Conservation (phyloP, 225 moss, liverwort and hornwort species). For the Neckera pumila region DNA sequence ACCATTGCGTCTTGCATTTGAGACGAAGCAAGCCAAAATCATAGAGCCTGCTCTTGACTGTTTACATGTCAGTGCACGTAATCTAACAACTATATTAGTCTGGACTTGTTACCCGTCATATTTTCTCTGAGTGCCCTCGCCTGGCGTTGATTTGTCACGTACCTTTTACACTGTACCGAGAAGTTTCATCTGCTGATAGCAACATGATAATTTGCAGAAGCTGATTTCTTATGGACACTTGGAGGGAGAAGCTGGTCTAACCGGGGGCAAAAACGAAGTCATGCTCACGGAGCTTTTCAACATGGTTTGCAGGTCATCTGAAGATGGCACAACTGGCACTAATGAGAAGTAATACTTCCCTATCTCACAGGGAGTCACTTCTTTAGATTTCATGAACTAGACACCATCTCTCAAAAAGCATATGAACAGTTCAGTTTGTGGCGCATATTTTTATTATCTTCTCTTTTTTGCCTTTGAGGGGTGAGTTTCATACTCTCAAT, state of each 20-base stretch:
- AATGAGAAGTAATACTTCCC: conserved; percentile 50
- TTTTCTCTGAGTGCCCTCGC: not conserved
- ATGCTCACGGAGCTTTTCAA: conserved; percentile 80
- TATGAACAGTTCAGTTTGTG: not conserved
- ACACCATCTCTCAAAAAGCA: not conserved
- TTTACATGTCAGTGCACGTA: conserved; percentile 55
- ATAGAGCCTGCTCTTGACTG: conserved; percentile 92
- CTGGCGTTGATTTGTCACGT: not conserved
- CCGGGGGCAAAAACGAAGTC: conserved; percentile 72
- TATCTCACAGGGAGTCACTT: not conserved
- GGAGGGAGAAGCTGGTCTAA: conserved; percentile 86
- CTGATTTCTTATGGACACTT: conserved; percentile 92
- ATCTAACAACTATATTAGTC: not conserved
- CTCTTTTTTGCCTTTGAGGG: not conserved
- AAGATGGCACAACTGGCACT: conserved; percentile 46
- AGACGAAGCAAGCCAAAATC: conserved; percentile 82
- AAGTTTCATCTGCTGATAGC: not conserved
- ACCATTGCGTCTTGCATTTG: conserved; percentile 85
- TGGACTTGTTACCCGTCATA: not conserved
- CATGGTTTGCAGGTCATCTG: conserved; percentile 74
- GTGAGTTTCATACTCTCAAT: not conserved
- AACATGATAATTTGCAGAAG: conserved; percentile 40
- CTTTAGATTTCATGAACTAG: not conserved
- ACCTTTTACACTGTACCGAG: not conserved
- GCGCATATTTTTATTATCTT: not conserved